Conservation (phyloP, 805 yeast genomes). For the Starmera amethionina region DNA sequence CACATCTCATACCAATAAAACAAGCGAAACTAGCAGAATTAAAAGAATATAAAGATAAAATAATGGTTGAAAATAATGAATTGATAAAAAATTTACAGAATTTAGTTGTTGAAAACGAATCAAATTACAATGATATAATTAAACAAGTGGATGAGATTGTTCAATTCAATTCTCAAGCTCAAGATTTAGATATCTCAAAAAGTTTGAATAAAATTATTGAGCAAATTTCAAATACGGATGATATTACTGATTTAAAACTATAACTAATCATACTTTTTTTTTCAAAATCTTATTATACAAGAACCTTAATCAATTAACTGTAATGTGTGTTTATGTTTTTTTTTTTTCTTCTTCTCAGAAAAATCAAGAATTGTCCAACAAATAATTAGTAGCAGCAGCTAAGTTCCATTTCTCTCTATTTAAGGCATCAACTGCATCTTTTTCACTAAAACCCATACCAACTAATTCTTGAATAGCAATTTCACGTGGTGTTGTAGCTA, state of each 20-base stretch:
- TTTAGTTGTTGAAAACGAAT: too few species aligned
- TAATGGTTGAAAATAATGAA: neutral
- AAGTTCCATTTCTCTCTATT: constrained; percentile 62
- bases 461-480: constrained; percentile 67
- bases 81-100: too few species aligned
- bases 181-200: too few species aligned
- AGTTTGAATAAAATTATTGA: too few species aligned
- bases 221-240: too few species aligned
- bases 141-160: too few species aligned
- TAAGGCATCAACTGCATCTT: constrained; percentile 60
- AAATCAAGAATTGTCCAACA: constrained; percentile 54
- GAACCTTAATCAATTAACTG: too few species aligned
- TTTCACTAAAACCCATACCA: constrained; percentile 80
- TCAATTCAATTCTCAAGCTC: too few species aligned
- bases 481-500: constrained; percentile 36
- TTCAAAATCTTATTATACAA: too few species aligned
- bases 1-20: constrained; percentile 17
- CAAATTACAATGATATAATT: too few species aligned
- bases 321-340: neutral
- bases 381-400: constrained; percentile 78
- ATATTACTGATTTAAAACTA: too few species aligned
- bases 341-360: neutral
- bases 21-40: constrained; percentile 9
- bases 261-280: too few species aligned
- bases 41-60: constrained; percentile 6